Percentiles rank a stretch among this genome's conserved stretches.
These are phyloP conservation scores for Ochromonadaceae sp. DNA, from an alignment of 352 stramenopile genomes.

Conservation along the genomic window DNA sequence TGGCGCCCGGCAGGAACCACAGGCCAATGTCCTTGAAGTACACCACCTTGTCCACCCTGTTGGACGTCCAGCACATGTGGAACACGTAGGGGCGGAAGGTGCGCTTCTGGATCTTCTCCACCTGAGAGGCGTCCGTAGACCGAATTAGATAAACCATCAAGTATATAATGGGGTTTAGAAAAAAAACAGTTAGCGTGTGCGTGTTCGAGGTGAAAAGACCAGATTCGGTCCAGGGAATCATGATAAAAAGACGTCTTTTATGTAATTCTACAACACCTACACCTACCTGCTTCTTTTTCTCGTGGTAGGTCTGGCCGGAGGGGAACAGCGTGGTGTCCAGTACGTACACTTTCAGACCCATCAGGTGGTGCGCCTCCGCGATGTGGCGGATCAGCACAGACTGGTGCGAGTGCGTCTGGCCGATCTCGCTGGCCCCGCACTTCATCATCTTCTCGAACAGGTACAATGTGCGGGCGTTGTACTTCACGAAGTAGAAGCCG, in stretches of 20 bases:
- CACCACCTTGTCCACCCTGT: slow-evolving; percentile 18
- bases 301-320: slow-evolving; percentile 20
- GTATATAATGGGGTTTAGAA: too few relatives aligned
- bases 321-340: slow-evolving; percentile 11
- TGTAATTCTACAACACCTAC: too few relatives aligned
- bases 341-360: slow-evolving; percentile 10
- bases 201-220: too few relatives aligned
- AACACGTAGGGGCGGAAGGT: slow-evolving; percentile 15
- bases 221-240: too few relatives aligned
- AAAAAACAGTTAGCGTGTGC: too few relatives aligned
- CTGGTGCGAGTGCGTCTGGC: slow-evolving; percentile 21
- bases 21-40: slow-evolving; percentile 24
- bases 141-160: too few relatives aligned
- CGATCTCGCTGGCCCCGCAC: neutral
- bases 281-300: slow-evolving; percentile 16
- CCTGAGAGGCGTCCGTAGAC: too few relatives aligned
- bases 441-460: slow-evolving; percentile 20
- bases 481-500: slow-evolving; percentile 22
- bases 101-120: slow-evolving; percentile 1
- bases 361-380: slow-evolving; percentile 2
- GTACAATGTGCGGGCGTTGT: slow-evolving; percentile 11
- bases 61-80: slow-evolving; percentile 27
- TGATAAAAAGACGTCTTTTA: too few relatives aligned
- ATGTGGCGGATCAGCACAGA: slow-evolving; percentile 19
- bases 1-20: slow-evolving; percentile 13